These are phyloP conservation scores for Luffa acutangula DNA, from an alignment of 306 rosid species.

Conservation along the genomic window DNA sequence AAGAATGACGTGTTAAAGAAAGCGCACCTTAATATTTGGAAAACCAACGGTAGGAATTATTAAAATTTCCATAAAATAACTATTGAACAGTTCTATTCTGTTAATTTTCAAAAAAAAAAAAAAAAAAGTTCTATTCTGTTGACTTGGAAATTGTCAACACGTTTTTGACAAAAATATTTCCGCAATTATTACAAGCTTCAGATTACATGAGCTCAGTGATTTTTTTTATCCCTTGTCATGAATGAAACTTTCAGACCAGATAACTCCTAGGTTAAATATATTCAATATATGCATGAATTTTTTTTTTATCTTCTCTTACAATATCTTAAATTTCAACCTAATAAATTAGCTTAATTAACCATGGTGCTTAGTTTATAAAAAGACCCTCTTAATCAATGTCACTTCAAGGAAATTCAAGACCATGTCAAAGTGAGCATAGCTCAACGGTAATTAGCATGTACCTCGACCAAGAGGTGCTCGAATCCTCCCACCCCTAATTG, in stretches of 20 bases:
- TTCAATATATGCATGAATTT: neutral
- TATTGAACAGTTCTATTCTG: no score
- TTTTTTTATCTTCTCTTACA: neutral
- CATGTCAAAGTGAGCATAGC: no score
- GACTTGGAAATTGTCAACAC: neutral
- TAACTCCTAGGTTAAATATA: neutral
- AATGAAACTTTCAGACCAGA: neutral
- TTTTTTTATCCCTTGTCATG: no score
- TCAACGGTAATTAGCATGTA: no score
- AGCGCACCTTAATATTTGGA: no score
- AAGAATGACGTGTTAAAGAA: no score
- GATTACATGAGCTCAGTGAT: no score
- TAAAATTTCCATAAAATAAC: no score
- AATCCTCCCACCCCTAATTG: no score
- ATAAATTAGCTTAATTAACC: neutral
- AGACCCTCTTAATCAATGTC: neutral
- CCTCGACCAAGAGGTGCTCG: no score
- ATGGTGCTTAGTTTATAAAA: neutral
- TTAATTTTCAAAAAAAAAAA: no score
- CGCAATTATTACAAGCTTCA: neutral
- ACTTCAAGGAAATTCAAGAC: neutral
- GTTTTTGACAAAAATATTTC: neutral
- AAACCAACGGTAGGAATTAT: no score
- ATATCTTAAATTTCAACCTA: neutral
- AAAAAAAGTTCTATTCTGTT: neutral